Evolutionary conservation across 208 protist species (phyloP).

Genomic region (Crithidia acanthocephali): DNA sequence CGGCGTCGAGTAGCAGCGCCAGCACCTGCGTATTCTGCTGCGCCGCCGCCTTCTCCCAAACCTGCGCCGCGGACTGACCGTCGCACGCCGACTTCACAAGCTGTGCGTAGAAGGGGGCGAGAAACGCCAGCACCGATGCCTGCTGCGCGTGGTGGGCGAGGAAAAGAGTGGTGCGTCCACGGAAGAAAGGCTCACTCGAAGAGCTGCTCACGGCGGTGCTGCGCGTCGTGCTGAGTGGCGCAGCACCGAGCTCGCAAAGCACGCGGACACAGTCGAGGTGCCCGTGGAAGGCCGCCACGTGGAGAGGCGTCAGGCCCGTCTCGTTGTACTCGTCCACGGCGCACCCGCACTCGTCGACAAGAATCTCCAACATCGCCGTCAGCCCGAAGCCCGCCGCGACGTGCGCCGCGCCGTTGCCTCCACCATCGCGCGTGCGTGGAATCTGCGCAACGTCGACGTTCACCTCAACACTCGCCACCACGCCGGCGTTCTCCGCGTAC

Average conservation of each 20-base stretch:
- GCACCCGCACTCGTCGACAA: constrained; percentile 47
- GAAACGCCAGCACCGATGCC: constrained; percentile 13
- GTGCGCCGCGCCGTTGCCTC: constrained; percentile 53
- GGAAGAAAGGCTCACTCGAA: constrained; percentile 8
- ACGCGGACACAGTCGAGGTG: constrained; percentile 40
- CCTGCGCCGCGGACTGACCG: constrained; percentile 7
- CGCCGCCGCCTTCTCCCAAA: constrained; percentile 14
- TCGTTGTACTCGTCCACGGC: constrained; percentile 43
- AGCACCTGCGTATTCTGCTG: constrained; percentile 26
- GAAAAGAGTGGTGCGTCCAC: constrained; percentile 43
- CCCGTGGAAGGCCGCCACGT: constrained; percentile 48
- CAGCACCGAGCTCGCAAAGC: constrained; percentile 37
- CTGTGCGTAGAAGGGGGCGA: constrained; percentile 16
- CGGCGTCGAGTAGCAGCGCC: constrained; percentile 45
- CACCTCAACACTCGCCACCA: constrained; percentile 32
- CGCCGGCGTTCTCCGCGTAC: constrained; percentile 41
- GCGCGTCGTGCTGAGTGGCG: constrained; percentile 26
- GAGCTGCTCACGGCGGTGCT: not conserved
- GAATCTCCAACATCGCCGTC: constrained; percentile 25
- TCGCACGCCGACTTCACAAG: constrained; percentile 5
- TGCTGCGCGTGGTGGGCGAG: constrained; percentile 57
- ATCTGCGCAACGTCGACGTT: constrained; percentile 39
- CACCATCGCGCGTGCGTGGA: constrained; percentile 27
- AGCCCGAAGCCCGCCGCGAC: constrained; percentile 48
- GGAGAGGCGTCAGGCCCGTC: constrained; percentile 48